Base-by-base conservation (phyloP, 495 filamentous ascomycete genomes). In the Echria macrotheca region DNA sequence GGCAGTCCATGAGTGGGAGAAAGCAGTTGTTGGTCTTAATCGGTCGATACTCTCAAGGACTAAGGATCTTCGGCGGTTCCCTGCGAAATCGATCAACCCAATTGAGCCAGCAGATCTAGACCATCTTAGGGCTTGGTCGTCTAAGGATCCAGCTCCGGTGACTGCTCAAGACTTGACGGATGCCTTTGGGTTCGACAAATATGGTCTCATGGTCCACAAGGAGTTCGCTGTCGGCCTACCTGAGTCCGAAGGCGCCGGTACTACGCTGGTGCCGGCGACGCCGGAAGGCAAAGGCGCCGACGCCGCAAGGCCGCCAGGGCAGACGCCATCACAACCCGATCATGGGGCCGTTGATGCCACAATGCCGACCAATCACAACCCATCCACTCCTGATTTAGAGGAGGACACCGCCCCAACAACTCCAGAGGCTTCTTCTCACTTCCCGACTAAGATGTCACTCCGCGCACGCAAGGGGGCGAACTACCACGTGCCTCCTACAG, bases 11-110 rank as follows among this genome's bases (percentile, higher is more conserved):
- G 26, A 32, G 15, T 45, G 42, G 42, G 42, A 45, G 12, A 28
- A 31, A 33, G 42, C 42, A 32, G 42, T 45, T 10, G 42, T 45
- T 45, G 42, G 42, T 32, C 42, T 45, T 25, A 45, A 45, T 28
- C 33, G 42, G 25, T 45, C 29, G 22, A 44, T 44, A 15, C 41
- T 44, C 23, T 15, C 31, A 45, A n/a, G 42, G 25, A 32, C 25
- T 32, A 33, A 28, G 29, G 42, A 45, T 33, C 11, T 45, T 28
- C 42, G n/a, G 3, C 42, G 42, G 23, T 28, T 25, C 9, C 42
- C 42, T 15, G 42, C 33, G 4, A 31, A 45, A 28, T 7, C 29
- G 42, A 28, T 45, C 25, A 45, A 45, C 18, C 42, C 42, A 28
- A 45, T 45, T n/a, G 42, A 45, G n/a, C 42, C 11, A 28, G 42